These are phyloP conservation scores for Parietichytrium sp. DNA, from an alignment of 108 stramenopile species.

Conservation along the genomic window DNA sequence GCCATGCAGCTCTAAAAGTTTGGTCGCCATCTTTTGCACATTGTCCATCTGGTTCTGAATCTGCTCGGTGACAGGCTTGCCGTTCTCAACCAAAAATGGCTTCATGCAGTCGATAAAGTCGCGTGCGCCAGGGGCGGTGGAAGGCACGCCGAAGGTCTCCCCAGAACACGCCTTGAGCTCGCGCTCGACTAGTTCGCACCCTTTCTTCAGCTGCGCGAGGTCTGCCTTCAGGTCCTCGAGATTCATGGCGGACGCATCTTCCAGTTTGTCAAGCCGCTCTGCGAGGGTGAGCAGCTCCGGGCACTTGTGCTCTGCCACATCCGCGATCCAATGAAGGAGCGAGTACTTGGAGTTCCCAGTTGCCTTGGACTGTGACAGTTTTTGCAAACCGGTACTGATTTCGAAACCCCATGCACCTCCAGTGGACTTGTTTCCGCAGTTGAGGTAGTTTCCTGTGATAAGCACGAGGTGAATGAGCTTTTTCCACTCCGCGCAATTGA, in stretches of 20 bases:
- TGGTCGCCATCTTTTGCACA: background rate
- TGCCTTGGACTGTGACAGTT: conserved; percentile 22
- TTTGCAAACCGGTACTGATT: conserved; percentile 37
- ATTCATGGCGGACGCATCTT: conserved; percentile 5
- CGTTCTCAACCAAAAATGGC: background rate
- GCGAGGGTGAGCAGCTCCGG: conserved; percentile 2
- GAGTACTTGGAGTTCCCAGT: conserved; percentile 38
- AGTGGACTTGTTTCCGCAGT: conserved; percentile 30
- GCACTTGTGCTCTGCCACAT: background rate
- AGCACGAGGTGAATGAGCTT: conserved; percentile 10
- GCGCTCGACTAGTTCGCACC: conserved; percentile 33
- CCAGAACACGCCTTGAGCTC: conserved; percentile 27
- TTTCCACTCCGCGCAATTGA: conserved; percentile 5
- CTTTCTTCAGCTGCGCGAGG: background rate
- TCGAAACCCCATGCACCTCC: conserved; percentile 36
- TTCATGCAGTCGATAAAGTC: conserved; percentile 2
- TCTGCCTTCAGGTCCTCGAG: conserved; percentile 34
- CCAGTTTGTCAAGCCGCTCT: background rate
- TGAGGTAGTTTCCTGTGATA: conserved; percentile 10
- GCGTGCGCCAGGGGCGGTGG: conserved; percentile 4
- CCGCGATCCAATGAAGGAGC: conserved; percentile 28
- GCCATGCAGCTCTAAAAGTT: conserved; percentile 4
- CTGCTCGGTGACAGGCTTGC: conserved; percentile 9
- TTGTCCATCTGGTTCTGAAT: background rate
- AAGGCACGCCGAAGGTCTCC: background rate